A percentile compares a stretch with the other conserved stretches of the same genome.
Evolutionary conservation across 1,284 basidiomycete species (phyloP).

Genomic region (Takashimella koratensis): DNA sequence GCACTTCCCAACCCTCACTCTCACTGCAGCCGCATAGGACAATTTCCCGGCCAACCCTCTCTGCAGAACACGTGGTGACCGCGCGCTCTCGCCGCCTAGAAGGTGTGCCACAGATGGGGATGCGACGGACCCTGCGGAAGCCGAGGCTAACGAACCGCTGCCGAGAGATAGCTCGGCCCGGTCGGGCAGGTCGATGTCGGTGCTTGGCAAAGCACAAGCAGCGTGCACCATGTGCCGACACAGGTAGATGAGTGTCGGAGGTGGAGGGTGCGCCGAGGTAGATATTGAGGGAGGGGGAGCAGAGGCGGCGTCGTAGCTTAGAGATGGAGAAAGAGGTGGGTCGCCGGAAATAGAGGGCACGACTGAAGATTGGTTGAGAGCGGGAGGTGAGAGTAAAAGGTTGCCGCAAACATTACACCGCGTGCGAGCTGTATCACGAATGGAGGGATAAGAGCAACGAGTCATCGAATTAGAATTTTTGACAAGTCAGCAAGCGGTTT

Average conservation of each 20-base stretch:
- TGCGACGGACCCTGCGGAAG: not conserved
- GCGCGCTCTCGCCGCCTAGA: conserved; percentile 24
- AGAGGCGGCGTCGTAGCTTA: too few species aligned
- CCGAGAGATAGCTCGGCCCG: conserved; percentile 26
- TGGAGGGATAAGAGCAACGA: too few species aligned
- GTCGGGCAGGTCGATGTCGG: conserved; percentile 38
- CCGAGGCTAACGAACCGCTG: not conserved
- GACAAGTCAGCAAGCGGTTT: too few species aligned
- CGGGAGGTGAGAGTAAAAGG: conserved; percentile 54
- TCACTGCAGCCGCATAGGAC: conserved; percentile 63
- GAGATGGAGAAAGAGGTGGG: too few species aligned
- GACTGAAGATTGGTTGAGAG: conserved; percentile 41
- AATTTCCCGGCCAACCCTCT: conserved; percentile 41
- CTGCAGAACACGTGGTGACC: conserved; percentile 39
- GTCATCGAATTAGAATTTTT: too few species aligned
- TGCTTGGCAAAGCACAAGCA: conserved; percentile 52
- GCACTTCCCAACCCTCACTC: conserved; percentile 65
- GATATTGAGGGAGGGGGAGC: too few species aligned
- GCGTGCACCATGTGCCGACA: conserved; percentile 84
- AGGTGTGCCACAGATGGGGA: conserved; percentile 49
- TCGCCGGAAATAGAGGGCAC: conserved; percentile 8
- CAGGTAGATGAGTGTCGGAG: conserved; percentile 63
- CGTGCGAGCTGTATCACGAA: conserved; percentile 56
- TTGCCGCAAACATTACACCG: conserved; percentile 64
- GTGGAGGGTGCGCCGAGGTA: conserved; percentile 11